Evolutionary conservation across 2,329 filamentous ascomycete species (phyloP).

Genomic region (Talaromyces sp.): DNA sequence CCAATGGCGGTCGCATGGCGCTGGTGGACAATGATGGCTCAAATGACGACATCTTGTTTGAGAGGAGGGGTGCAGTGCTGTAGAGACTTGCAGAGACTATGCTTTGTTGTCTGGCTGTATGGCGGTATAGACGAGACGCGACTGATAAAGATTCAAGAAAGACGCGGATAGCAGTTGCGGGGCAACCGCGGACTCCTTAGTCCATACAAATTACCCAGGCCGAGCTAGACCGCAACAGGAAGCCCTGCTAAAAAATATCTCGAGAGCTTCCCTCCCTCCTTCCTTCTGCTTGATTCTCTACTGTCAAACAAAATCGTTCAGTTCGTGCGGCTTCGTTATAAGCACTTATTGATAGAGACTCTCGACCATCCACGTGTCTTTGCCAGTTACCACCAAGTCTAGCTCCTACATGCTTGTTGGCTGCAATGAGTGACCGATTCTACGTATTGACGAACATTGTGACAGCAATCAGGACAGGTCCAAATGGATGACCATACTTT

Average conservation of each 20-base stretch:
- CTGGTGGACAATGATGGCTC: slow-evolving; percentile 56
- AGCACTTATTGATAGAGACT: not conserved
- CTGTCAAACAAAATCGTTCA: not conserved
- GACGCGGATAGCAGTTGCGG: slow-evolving; percentile 24
- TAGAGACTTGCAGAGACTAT: not conserved
- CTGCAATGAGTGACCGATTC: slow-evolving; percentile 9
- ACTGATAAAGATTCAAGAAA: not conserved
- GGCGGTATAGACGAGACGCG: not conserved
- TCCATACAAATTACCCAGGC: not conserved
- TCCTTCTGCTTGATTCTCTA: not conserved
- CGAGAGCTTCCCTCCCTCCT: slow-evolving; percentile 1
- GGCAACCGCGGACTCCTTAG: slow-evolving; percentile 23
- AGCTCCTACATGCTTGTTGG: slow-evolving; percentile 1
- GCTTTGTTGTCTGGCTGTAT: not conserved
- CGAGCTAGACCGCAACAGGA: slow-evolving; percentile 5
- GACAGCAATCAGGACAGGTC: slow-evolving; percentile 25
- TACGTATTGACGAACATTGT: slow-evolving; percentile 4
- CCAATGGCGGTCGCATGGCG: slow-evolving; percentile 50
- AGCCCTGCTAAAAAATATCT: not conserved
- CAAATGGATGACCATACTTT: slow-evolving; percentile 55
- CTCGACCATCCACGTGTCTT: not conserved
- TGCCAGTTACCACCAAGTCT: not conserved
- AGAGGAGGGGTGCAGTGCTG: not conserved
- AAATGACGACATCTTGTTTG: slow-evolving; percentile 45
- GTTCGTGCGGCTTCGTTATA: not conserved